Base-by-base conservation (phyloP, 345 rosid genomes). In the Gossypium anomalum region DNA sequence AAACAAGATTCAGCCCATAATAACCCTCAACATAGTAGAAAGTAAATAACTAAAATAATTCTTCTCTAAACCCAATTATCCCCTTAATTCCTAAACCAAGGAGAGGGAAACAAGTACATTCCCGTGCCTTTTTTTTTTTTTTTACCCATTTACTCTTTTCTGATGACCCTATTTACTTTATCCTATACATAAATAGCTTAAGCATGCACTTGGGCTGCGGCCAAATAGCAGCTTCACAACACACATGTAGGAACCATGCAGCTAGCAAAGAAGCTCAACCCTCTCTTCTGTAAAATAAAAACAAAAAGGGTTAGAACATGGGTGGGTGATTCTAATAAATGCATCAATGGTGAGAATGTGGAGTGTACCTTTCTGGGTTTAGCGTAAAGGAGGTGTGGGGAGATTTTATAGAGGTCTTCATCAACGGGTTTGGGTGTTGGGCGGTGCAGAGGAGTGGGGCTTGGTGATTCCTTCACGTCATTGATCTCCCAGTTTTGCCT, bases 371-470 rank as follows among this genome's bases (percentile, higher is more conserved):
- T 94, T 81, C 71, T 84, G 72, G 92, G 64, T 73, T 89, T 89
- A 45, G 86, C 74, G 66, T 78, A 73, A 82, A 92, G 95, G 61
- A 90, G 88, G 10, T 83, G 86, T 9, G 97, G 93, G 13, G 98
- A 80, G 68, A 94, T 88, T 77, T 87, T 92, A 87, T 94, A 94
- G 79, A 94, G 80, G 83, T 94, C 98, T 74, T 94, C 97, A 63
- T 92, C 98, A 34, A 94, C 89, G 1, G 98, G 97, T 57, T 94
- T 92, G 0, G 97, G 91, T 0, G 77, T 72, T 57, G 77, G 80
- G 82, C 89, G 80, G 17, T 48, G 53, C 53, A 75, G 59, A 38
- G 77, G 78, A 41, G 78, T 16, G 19, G 87, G 85, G 71, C 81
- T 62, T 13, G 75, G 63, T 1, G 78, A 44, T 51, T 82, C 83